phyloP scores from a whole-genome alignment of 2,329 filamentous ascomycete species.

The Paecilomyces formosus region DNA sequence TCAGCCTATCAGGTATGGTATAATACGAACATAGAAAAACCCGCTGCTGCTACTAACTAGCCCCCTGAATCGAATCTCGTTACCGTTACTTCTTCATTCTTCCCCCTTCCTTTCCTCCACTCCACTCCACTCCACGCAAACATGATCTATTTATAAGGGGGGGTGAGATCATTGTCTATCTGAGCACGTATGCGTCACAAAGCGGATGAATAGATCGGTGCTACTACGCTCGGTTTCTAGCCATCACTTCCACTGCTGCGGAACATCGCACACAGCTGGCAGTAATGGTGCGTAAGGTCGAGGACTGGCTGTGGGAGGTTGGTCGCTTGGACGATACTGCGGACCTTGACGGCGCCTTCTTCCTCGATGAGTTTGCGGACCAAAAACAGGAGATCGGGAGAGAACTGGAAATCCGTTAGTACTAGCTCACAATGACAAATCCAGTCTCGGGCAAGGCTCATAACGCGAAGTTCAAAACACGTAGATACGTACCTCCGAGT shows the following conservation, averaged over 20 bases:
- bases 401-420: slow-evolving; percentile 55
- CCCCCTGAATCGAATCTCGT: not conserved
- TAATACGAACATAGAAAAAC: not conserved
- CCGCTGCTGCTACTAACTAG: not conserved
- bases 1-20: not conserved
- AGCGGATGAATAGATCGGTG: not conserved
- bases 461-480: not conserved
- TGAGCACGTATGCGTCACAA: not conserved
- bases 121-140: not conserved
- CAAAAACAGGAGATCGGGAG: slow-evolving; percentile 77
- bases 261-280: slow-evolving; percentile 88
- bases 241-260: slow-evolving; percentile 87
- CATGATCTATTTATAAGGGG: not conserved
- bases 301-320: slow-evolving; percentile 88
- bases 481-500: slow-evolving; percentile 64
- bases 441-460: not conserved
- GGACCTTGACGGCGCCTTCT: slow-evolving; percentile 92
- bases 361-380: slow-evolving; percentile 93
- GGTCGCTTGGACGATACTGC: slow-evolving; percentile 94
- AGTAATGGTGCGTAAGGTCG: slow-evolving; percentile 93
- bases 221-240: slow-evolving; percentile 31
- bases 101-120: not conserved
- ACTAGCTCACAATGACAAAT: not conserved
- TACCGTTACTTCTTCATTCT: not conserved
- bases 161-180: not conserved